These are phyloP conservation scores for Trichoderma sp. DNA, from an alignment of 2,329 filamentous ascomycete species.

Conservation along the genomic window DNA sequence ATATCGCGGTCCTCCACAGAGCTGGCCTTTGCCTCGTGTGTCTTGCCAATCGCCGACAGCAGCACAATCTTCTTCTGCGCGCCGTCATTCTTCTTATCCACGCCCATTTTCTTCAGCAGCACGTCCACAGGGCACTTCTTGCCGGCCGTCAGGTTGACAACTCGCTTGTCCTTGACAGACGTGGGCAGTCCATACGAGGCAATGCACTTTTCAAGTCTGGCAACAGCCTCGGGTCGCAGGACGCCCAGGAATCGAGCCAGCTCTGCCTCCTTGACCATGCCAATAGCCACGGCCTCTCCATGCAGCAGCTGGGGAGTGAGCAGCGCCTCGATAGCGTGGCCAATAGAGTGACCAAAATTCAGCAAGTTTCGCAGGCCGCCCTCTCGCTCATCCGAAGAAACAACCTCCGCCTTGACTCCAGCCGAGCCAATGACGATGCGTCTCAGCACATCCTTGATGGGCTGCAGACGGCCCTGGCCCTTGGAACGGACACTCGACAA, in stretches of 20 bases:
- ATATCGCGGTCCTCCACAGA: slow-evolving; percentile 87
- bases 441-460: slow-evolving; percentile 71
- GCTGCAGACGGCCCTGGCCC: slow-evolving; percentile 61
- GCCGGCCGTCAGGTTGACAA: slow-evolving; percentile 78
- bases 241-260: slow-evolving; percentile 86
- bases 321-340: slow-evolving; percentile 94
- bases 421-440: slow-evolving; percentile 85
- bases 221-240: slow-evolving; percentile 81
- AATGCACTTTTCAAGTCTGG: slow-evolving; percentile 88
- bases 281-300: slow-evolving; percentile 93
- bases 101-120: slow-evolving; percentile 88
- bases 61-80: slow-evolving; percentile 95
- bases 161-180: slow-evolving; percentile 78
- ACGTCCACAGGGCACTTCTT: slow-evolving; percentile 87
- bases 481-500: slow-evolving; percentile 48
- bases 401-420: slow-evolving; percentile 90
- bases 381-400: slow-evolving; percentile 92
- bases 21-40: slow-evolving; percentile 83
- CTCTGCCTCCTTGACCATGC: slow-evolving; percentile 98
- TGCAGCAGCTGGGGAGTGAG: slow-evolving; percentile 93
- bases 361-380: slow-evolving; percentile 90
- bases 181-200: slow-evolving; percentile 90
- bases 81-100: slow-evolving; percentile 98
- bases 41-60: slow-evolving; percentile 84
- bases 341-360: slow-evolving; percentile 98